phyloP scores from a whole-genome alignment of 768 basidiomycete species.

The Pholiota microspora region DNA sequence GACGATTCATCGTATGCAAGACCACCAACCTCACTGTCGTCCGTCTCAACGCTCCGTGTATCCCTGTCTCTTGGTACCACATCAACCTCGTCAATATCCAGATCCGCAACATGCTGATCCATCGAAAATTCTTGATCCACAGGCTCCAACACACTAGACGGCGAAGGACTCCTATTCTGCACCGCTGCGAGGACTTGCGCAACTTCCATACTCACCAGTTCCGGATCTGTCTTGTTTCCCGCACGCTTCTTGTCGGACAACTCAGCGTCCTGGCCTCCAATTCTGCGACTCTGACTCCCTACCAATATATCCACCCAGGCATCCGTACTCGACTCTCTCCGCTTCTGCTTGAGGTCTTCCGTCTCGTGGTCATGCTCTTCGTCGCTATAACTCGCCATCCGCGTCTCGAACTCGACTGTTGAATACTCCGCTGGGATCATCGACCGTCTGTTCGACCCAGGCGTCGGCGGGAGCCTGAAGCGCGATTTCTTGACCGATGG shows the following conservation, averaged over 20 bases:
- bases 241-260: constrained; percentile 31
- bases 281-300: constrained; percentile 48
- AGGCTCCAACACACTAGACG: constrained; percentile 32
- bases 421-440: constrained; percentile 75
- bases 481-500: constrained; percentile 43
- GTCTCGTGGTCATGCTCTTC: constrained; percentile 39
- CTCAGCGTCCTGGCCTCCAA: constrained; percentile 55
- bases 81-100: constrained; percentile 50
- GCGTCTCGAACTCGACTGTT: constrained; percentile 79
- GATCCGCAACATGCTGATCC: constrained; percentile 37
- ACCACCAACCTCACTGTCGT: constrained; percentile 25
- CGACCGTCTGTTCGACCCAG: constrained; percentile 45
- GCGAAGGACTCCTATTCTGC: constrained; percentile 34
- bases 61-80: constrained; percentile 38
- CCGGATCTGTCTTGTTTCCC: constrained; percentile 50
- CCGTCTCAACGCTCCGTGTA: constrained; percentile 22
- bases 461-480: constrained; percentile 62
- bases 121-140: constrained; percentile 35
- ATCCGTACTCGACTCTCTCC: constrained; percentile 57
- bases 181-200: constrained; percentile 67
- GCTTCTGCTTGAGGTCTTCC: constrained; percentile 43
- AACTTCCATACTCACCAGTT: constrained; percentile 70
- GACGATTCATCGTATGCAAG: constrained; percentile 26
- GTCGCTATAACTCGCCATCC: constrained; percentile 64
- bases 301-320: constrained; percentile 90